Percentiles rank a stretch among this genome's conserved stretches.
These are phyloP conservation scores for Penium margaritaceum DNA, from an alignment of 139 green algal species.

Conservation along the genomic window DNA sequence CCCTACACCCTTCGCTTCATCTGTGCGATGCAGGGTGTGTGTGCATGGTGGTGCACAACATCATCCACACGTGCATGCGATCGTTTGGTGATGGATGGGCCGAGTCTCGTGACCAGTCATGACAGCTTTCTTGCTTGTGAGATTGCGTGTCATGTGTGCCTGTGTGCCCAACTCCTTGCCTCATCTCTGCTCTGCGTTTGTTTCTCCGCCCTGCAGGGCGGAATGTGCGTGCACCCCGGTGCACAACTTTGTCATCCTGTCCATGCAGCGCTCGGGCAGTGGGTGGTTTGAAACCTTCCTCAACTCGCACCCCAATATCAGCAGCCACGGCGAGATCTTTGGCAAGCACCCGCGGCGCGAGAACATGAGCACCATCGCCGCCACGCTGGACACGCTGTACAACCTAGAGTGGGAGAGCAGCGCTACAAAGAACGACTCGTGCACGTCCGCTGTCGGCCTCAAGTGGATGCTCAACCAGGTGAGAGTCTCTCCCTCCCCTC, in stretches of 20 bases:
- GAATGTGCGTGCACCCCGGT: constrained; percentile 32
- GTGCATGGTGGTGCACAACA: too few relatives aligned
- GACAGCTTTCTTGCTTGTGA: too few relatives aligned
- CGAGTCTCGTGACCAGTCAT: too few relatives aligned
- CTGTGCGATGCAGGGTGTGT: too few relatives aligned
- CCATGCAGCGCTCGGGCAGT: constrained; percentile 39
- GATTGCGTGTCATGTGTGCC: too few relatives aligned
- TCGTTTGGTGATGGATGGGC: too few relatives aligned
- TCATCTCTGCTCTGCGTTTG: too few relatives aligned
- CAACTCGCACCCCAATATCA: constrained; percentile 33
- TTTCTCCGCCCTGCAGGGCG: too few relatives aligned
- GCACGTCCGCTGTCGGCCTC: constrained; percentile 25
- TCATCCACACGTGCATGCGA: too few relatives aligned
- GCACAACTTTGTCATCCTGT: constrained; percentile 32
- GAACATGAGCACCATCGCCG: background rate
- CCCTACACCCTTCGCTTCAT: too few relatives aligned
- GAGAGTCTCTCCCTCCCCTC: too few relatives aligned
- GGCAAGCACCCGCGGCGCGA: background rate
- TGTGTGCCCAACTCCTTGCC: too few relatives aligned
- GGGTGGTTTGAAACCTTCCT: constrained; percentile 42
- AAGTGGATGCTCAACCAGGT: constrained; percentile 46
- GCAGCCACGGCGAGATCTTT: constrained; percentile 36
- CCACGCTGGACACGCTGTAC: constrained; percentile 30
- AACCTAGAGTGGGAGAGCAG: constrained; percentile 16
- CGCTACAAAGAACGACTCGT: constrained; percentile 31